These are phyloP conservation scores for Chlorella sp. DNA, from an alignment of 139 green algal species.

Conservation along the genomic window DNA sequence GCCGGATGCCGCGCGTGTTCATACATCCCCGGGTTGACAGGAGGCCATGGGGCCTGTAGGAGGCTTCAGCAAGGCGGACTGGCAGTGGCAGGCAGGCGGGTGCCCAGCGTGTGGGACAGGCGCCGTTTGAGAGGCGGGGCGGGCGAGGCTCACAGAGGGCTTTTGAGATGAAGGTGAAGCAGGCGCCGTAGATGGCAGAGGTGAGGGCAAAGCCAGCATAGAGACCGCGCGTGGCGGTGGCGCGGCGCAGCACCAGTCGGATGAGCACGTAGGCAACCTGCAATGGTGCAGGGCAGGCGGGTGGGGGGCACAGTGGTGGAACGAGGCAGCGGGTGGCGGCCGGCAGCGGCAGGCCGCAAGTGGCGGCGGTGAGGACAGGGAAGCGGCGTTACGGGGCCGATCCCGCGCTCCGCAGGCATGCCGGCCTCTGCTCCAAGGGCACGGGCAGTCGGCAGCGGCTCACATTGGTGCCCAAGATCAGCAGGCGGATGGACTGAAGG, in stretches of 20 bases:
- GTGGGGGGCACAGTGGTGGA: background rate
- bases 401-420: no score
- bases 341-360: background rate
- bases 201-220: conserved; percentile 49
- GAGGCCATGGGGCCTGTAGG: background rate
- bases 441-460: background rate
- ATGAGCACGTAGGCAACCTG: conserved; percentile 44
- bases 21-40: background rate
- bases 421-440: background rate
- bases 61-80: background rate
- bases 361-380: background rate
- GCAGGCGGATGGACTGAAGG: conserved; percentile 40
- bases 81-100: background rate
- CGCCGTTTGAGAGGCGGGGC: background rate
- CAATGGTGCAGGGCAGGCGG: background rate
- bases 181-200: conserved; percentile 40
- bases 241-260: conserved; percentile 45
- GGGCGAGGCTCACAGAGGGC: conserved; percentile 27
- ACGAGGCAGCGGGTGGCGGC: background rate
- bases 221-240: conserved; percentile 17
- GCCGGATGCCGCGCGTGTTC: background rate
- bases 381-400: no score
- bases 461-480: conserved; percentile 52
- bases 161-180: conserved; percentile 57
- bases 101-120: no score